Evolutionary conservation across 1,139 yeast genomes (phyloP), one percentile per base, ranked within the genome.

Genomic region (Trichomonascaceae sp.): DNA sequence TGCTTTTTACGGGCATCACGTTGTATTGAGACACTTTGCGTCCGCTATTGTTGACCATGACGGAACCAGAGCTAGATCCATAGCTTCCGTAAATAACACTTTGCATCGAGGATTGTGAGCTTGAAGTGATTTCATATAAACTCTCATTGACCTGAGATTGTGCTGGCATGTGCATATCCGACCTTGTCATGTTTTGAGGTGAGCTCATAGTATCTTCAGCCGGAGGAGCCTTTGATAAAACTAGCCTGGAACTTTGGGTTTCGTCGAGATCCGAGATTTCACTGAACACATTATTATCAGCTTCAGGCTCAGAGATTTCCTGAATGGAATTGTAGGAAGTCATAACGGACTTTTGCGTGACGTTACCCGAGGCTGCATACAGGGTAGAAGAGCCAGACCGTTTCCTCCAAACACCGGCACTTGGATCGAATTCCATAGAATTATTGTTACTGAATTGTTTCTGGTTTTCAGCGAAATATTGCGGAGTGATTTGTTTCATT

Each of bases 361-460:
- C 13, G 19, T 36, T 47, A 5, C 43, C 36, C 13, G 24, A 39
- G 38, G 45, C 27, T 27, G 56, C 57, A 18, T 53, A 55, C 9
- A 61, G 62, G 36, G 59, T 60, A 1, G 64, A 61, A 4, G 63
- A 58, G 10, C 61, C 59, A 3, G 47, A 46, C 15, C 50, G 32
- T 4, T 44, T 20, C 18, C 27, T 38, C 53, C 54, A 39, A 15
- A n/a, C 44, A 39, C 50, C 50, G 12, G 18, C 9, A 15, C 12
- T 36, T 10, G 38, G 20, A 46, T 52, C 52, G 22, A 48, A 24
- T 22, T 36, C 44, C 51, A 47, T 47, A 5, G 15, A 15, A 4
- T 24, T 86, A 62, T 82, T 81, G 17, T 43, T 50, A 17, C 24
- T 38, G 44, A 41, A 49, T n/a, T 30, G 24, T 13, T 19, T 47